A percentile compares a stretch with the other conserved stretches of the same genome.
These are phyloP conservation scores for Arthromyces matolae DNA, from an alignment of 768 basidiomycete species.

Conservation along the genomic window DNA sequence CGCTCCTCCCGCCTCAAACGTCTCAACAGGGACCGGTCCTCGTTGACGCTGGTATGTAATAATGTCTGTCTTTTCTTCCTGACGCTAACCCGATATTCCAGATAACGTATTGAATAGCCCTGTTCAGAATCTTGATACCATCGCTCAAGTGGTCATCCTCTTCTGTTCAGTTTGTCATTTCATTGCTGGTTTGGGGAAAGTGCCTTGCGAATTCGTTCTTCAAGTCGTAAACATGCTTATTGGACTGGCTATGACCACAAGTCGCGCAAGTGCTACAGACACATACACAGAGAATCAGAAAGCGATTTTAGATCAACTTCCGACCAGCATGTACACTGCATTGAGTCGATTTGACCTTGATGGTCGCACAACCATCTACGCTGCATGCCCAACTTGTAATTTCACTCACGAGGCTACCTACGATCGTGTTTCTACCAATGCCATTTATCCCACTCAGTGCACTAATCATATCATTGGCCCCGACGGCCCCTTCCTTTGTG, in stretches of 20 bases:
- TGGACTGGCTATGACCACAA: slow-evolving; percentile 5
- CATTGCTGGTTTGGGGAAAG: slow-evolving; percentile 14
- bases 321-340: slow-evolving; percentile 11
- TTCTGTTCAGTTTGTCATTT: slow-evolving; percentile 16
- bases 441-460: slow-evolving; percentile 6
- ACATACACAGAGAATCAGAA: background rate
- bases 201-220: slow-evolving; percentile 17
- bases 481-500: background rate
- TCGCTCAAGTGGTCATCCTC: slow-evolving; percentile 19
- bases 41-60: background rate
- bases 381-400: slow-evolving; percentile 15
- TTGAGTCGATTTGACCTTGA: slow-evolving; percentile 13
- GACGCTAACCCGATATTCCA: too few species aligned
- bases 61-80: too few species aligned
- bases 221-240: slow-evolving; percentile 14
- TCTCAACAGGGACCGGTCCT: background rate
- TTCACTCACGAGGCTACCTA: slow-evolving; percentile 11
- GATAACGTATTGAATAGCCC: background rate
- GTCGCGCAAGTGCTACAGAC: background rate
- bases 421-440: slow-evolving; percentile 4
- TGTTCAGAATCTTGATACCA: slow-evolving; percentile 8
- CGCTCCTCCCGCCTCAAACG: background rate
- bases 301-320: slow-evolving; percentile 11
- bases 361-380: slow-evolving; percentile 10
- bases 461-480: slow-evolving; percentile 1